Evolutionary conservation across 1,284 basidiomycete species (phyloP).

Genomic region (Entoloma clypeatum): DNA sequence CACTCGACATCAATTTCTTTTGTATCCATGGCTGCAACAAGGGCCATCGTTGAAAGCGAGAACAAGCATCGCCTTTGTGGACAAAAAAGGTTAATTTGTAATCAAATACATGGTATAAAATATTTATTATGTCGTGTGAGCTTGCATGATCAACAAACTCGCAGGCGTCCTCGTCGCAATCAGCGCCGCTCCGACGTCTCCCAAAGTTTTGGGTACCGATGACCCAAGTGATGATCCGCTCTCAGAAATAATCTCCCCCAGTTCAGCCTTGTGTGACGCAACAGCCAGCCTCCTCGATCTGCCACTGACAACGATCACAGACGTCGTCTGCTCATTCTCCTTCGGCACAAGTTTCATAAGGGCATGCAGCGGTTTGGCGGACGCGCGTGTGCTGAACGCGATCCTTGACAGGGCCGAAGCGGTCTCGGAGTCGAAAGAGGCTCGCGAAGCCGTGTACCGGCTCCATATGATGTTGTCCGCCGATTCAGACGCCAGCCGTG

Average conservation of each 20-base stretch:
- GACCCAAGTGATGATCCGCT: constrained; percentile 45
- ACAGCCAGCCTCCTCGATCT: constrained; percentile 69
- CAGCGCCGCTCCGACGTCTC: constrained; percentile 68
- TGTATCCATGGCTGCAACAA: too few species aligned
- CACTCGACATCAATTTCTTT: too few species aligned
- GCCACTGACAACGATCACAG: constrained; percentile 65
- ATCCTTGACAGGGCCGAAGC: constrained; percentile 52
- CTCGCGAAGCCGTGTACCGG: constrained; percentile 38
- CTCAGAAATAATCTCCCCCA: constrained; percentile 50
- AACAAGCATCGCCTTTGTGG: background rate
- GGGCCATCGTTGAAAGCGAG: too few species aligned
- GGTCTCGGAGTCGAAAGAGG: constrained; percentile 27
- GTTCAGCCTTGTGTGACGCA: constrained; percentile 54
- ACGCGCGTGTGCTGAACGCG: constrained; percentile 44
- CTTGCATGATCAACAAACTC: constrained; percentile 63
- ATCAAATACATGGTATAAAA: background rate
- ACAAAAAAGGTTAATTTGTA: background rate
- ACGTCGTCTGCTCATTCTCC: constrained; percentile 26
- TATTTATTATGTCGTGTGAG: too few species aligned
- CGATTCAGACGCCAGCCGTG: constrained; percentile 63
- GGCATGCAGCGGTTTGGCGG: constrained; percentile 52
- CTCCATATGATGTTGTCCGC: constrained; percentile 72
- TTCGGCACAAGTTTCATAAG: constrained; percentile 42
- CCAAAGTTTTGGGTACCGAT: constrained; percentile 71
- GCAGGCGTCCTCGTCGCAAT: constrained; percentile 49